Evolutionary conservation across 1,139 yeast genomes (phyloP).

Genomic region (Geotrichum europaeum): DNA sequence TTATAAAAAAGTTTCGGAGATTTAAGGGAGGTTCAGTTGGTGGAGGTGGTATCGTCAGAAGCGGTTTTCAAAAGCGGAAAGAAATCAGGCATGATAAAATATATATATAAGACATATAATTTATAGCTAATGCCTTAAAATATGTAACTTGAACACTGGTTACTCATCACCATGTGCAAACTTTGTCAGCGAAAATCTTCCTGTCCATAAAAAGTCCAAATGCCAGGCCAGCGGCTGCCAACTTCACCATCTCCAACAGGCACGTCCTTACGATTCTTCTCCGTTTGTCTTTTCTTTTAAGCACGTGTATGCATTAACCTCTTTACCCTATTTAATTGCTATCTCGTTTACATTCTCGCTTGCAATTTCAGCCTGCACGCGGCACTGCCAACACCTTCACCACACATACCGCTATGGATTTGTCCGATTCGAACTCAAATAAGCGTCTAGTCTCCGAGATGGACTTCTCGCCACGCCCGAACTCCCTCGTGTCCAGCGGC

Average conservation of each 20-base stretch:
- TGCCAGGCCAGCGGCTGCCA: neutral
- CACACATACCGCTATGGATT: neutral
- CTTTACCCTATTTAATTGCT: neutral
- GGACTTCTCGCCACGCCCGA: conserved; percentile 19
- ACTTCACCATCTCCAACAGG: neutral
- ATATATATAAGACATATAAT: neutral
- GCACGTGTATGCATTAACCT: neutral
- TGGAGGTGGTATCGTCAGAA: neutral
- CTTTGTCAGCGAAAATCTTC: neutral
- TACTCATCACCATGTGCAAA: neutral
- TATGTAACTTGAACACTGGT: neutral
- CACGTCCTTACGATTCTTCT: neutral
- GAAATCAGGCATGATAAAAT: neutral
- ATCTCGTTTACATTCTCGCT: neutral
- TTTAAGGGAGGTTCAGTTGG: neutral
- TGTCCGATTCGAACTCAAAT: conserved; percentile 1
- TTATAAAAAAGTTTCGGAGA: too few relatives aligned
- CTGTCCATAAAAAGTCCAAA: neutral
- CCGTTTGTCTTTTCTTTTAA: neutral
- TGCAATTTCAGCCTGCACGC: neutral
- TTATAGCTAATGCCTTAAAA: neutral
- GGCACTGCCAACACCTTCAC: neutral
- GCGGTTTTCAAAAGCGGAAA: neutral
- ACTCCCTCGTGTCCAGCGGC: conserved; percentile 10
- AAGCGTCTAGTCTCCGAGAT: conserved; percentile 18